Base-by-base conservation (phyloP, 1,139 yeast species). In the Blastobotrys buckinghamii region DNA sequence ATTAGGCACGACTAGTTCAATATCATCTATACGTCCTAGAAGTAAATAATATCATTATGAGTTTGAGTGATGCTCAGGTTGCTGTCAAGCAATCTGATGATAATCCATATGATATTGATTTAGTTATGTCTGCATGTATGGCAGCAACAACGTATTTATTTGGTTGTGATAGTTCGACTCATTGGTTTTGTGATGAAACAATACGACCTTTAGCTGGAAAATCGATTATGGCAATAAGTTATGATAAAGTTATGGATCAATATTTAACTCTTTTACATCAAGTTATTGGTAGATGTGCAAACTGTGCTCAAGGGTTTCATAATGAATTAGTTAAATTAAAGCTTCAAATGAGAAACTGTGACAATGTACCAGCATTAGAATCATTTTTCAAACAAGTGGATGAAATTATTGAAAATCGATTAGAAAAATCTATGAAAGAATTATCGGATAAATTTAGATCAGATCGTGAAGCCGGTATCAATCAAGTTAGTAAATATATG, bases 171-270 rank as follows among this genome's bases (percentile, higher is more conserved):
- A 30, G 26, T 16, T 26, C 16, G n/a, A 20, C 20, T 5, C 52
- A 49, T 27, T 49, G 52, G 52, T 49, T 49, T 44, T 49, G 52
- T 35, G 46, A 46, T 34, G 42, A 39, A 4, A 17, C 13, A 2
- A 13, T 29, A 6, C 40, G 42, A 5, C 42, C 42, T 9, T 20
- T 49, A 26, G 45, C 39, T 6, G 32, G 42, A 15, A 27, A 24
- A 33, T 34, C 42, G 13, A 45, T 49, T 16, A 19, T 45, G 33
- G 45, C 49, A 9, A 24, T 49, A 13, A 41, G 49, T 8, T 49
- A 20, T 35, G 46, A 42, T 16, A 26, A 17, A 26, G 51, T 41
- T 2, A 27, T 42, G 30, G 36, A 42, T 6, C 29, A 26, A 6
- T 49, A 49, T 42, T 38, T 36, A 4, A 26, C 15, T 12, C 13